These are phyloP conservation scores for Xylaria palmicola DNA, from an alignment of 495 filamentous ascomycete species.

Conservation along the genomic window DNA sequence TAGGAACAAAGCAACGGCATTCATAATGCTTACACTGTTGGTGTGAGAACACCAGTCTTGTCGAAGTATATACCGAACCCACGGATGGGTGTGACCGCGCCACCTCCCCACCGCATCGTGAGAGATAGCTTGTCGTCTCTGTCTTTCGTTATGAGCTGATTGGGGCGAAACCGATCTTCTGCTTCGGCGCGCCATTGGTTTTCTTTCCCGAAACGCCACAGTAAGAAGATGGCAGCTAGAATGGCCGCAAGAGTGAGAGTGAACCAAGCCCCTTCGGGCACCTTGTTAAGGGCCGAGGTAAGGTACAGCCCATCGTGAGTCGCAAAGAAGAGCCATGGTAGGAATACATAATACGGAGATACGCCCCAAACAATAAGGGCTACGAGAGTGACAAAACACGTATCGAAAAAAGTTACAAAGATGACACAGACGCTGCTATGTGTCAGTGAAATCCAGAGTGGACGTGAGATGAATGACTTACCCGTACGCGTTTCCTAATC, in stretches of 20 bases:
- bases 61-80: slow-evolving; percentile 68
- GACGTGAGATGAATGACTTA: not conserved
- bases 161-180: slow-evolving; percentile 54
- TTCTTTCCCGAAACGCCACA: slow-evolving; percentile 76
- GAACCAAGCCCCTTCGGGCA: slow-evolving; percentile 74
- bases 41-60: slow-evolving; percentile 55
- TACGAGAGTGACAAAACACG: slow-evolving; percentile 65
- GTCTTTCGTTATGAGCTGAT: slow-evolving; percentile 40
- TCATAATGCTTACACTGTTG: slow-evolving; percentile 39
- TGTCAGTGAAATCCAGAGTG: slow-evolving; percentile 47
- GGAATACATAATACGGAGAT: slow-evolving; percentile 53
- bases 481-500: slow-evolving; percentile 48
- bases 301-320: slow-evolving; percentile 64
- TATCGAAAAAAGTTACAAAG: slow-evolving; percentile 72
- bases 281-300: slow-evolving; percentile 64
- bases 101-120: slow-evolving; percentile 44
- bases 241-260: slow-evolving; percentile 62
- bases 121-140: slow-evolving; percentile 30
- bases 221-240: slow-evolving; percentile 58
- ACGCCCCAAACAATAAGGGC: slow-evolving; percentile 68
- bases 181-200: slow-evolving; percentile 69
- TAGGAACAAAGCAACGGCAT: not conserved
- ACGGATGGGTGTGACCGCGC: slow-evolving; percentile 41
- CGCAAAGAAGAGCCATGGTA: slow-evolving; percentile 62
- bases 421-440: slow-evolving; percentile 60